Base-by-base conservation (phyloP, 2,329 filamentous ascomycete genomes). In the Monosporascus sp. region DNA sequence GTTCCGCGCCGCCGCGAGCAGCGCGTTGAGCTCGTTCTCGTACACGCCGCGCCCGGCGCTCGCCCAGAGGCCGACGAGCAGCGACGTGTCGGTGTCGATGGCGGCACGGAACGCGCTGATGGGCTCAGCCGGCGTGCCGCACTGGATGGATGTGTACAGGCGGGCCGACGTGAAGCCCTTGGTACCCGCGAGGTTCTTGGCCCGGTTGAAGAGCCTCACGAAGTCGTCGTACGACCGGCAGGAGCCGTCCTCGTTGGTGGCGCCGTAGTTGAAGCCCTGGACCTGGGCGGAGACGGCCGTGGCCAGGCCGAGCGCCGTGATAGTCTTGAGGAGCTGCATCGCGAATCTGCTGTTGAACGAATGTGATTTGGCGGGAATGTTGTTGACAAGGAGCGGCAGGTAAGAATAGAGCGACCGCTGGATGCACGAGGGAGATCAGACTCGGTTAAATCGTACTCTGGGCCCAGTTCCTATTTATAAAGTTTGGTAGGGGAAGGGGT, bases 181-280 rank as follows among this genome's bases (percentile, higher is more conserved):
- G 8, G 65, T 56, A 31, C 71, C 70, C 1, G 69, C 64, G 2
- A 78, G 67, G 51, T 66, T 68, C 62, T 73, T 73, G 37, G 75
- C 76, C 38, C 72, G 71, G 50, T 70, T 66, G 68, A 79, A 79
- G 52, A 77, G 68, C 36, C 60, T 60, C 59, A 71, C 63, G 62
- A 73, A 79, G 57, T 76, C 73, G 22, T 69, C 51, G 60, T 78
- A 72, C 44, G 63, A 63, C 48, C 73, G 73, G 55, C 67, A 63
- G 38, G 70, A 72, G 52, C 70, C 70, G 57, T 74, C 73, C 38
- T 61, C 59, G 58, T 71, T 69, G 44, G 64, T 68, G 34, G 70
- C 58, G 58, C 73, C 75, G 61, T 77, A 78, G 71, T 75, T 77
- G 70, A 78, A 78, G 57, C 76, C 76, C 50, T 59, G 59, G 14